Evolutionary conservation across 2,329 filamentous ascomycete genomes (phyloP), one percentile per base, ranked within the genome.

Genomic region (Paecilomyces fulvus): DNA sequence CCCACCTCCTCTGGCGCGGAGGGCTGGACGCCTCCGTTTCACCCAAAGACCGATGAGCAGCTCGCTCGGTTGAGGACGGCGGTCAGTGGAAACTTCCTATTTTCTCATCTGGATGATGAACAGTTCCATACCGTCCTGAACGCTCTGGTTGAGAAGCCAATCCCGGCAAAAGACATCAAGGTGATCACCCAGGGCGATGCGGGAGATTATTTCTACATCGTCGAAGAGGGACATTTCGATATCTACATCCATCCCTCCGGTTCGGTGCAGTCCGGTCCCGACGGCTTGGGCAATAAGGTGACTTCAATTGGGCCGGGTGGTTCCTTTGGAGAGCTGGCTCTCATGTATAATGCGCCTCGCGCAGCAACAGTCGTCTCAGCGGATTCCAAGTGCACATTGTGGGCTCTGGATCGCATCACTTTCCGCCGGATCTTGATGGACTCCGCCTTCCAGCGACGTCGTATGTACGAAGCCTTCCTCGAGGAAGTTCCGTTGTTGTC

Each of bases 361-460:
- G 94, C 94, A 48, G 94, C 94, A 3, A 97, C 94, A 0, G 90
- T 99, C 58, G 83, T 95, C 59, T 95, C 90, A 30, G 85, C 87
- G 11, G 89, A 95, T 66, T 72, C 86, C 2, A 77, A 82, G 31
- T 92, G 88, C 67, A 92, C 88, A 3, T 81, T 99, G 9, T 99
- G 94, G 94, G 91, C 91, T 20, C 80, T 99, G 53, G 94, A 99
- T 70, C 90, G 94, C 54, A 82, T 96, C 60, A 99, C 94, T 9
- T 99, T 99, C 81, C 90, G 94, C 65, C 89, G 94, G 59, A 97
- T 99, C 62, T 81, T 99, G 60, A 96, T 99, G 92, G 92, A 97
- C 76, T 95, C 90, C 43, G 95, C 94, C 3, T 97, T 96, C 77
- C 90, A 95, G 65, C 89, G 92, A 56, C 87, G 94, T 65, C 89